Conservation (phyloP, 805 yeast species). For the Nakazawaea wyomingensis region DNA sequence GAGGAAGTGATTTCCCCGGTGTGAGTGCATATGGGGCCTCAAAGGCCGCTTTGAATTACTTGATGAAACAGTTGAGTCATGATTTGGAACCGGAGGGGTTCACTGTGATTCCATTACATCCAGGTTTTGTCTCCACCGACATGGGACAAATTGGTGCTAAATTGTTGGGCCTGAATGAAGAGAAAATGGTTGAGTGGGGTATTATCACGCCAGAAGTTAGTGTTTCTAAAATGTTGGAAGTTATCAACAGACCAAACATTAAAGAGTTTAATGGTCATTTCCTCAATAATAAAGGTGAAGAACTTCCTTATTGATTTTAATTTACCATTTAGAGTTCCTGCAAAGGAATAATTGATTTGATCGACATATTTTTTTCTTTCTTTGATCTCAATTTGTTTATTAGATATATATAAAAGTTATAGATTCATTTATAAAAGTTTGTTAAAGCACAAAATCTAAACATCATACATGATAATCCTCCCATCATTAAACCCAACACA, state of each 20-base stretch:
- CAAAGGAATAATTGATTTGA: no score
- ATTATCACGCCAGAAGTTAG: neutral
- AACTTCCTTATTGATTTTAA: no score
- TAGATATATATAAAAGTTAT: no score
- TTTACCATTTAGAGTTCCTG: no score
- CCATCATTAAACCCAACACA: slow-evolving; percentile 30
- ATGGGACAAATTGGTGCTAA: slow-evolving; percentile 17
- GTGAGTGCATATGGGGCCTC: slow-evolving; percentile 29
- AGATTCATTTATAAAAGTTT: no score
- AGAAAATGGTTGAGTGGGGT: neutral
- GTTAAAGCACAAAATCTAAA: no score
- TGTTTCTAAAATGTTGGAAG: neutral
- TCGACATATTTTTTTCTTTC: no score
- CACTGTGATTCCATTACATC: slow-evolving; percentile 27
- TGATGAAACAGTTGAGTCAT: slow-evolving; percentile 20
- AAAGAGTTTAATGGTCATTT: neutral
- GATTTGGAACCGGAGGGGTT: slow-evolving; percentile 19
- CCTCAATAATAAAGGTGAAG: neutral
- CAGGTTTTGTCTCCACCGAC: slow-evolving; percentile 35
- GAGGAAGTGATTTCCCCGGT: slow-evolving; percentile 10
- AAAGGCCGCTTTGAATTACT: slow-evolving; percentile 31
- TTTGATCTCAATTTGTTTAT: no score
- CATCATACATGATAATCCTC: slow-evolving; percentile 21
- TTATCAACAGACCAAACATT: neutral
- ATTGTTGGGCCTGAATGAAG: neutral